phyloP scores from a whole-genome alignment of 495 filamentous ascomycete species.

The Lindgomyces ingoldianus region DNA sequence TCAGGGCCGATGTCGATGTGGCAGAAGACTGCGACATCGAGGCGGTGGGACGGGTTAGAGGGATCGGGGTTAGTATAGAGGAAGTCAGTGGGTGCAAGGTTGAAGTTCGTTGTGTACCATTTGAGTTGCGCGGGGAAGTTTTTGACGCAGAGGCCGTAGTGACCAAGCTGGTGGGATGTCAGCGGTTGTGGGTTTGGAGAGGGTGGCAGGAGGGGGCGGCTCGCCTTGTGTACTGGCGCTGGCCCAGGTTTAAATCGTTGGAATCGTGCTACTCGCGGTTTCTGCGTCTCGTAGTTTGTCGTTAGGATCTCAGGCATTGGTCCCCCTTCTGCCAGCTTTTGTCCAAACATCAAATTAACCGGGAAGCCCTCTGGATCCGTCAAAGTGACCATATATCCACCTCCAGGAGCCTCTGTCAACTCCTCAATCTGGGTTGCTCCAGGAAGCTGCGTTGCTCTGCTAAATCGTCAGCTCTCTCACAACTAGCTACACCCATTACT shows the following conservation, averaged over 20 bases:
- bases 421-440: conserved; percentile 54
- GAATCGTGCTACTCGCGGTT: conserved; percentile 42
- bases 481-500: neutral
- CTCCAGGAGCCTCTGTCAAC: conserved; percentile 56
- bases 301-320: conserved; percentile 53
- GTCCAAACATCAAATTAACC: conserved; percentile 61
- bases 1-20: conserved; percentile 64
- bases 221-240: conserved; percentile 65
- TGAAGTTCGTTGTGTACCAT: conserved; percentile 70
- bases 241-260: conserved; percentile 57
- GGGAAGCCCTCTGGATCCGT: conserved; percentile 61
- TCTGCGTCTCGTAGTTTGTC: conserved; percentile 50
- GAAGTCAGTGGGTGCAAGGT: conserved; percentile 59
- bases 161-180: conserved; percentile 56
- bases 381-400: conserved; percentile 59
- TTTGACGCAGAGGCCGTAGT: conserved; percentile 66
- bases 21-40: conserved; percentile 61
- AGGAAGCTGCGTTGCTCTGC: conserved; percentile 40
- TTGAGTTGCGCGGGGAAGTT: conserved; percentile 58
- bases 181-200: neutral
- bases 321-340: conserved; percentile 46
- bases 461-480: conserved; percentile 9
- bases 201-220: neutral
- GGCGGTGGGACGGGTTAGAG: conserved; percentile 34
- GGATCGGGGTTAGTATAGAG: conserved; percentile 49